Evolutionary conservation across 768 basidiomycete species (phyloP).

Genomic region (Hericium alpestre): DNA sequence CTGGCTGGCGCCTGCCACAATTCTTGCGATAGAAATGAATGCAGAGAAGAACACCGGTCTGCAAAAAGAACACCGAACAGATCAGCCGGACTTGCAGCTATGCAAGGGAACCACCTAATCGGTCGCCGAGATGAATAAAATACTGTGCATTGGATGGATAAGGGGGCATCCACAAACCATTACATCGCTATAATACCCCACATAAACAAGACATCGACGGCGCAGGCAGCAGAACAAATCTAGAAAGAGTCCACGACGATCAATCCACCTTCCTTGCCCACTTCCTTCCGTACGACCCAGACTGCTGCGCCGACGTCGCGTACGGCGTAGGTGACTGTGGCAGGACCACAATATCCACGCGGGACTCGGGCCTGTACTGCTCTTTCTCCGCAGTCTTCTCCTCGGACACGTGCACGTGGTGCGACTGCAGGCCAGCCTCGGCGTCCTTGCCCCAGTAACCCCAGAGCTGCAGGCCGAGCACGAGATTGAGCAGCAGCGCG

Average conservation of each 20-base stretch:
- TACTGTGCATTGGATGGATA: too few species aligned
- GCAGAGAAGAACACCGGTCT: too few species aligned
- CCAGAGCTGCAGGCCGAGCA: constrained; percentile 81
- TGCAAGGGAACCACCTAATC: too few species aligned
- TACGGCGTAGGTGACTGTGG: constrained; percentile 29
- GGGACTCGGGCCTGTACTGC: constrained; percentile 11
- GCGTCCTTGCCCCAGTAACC: constrained; percentile 64
- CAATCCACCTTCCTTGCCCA: constrained; percentile 72
- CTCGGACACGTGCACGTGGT: constrained; percentile 14
- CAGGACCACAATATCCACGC: constrained; percentile 34
- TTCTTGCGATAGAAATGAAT: too few species aligned
- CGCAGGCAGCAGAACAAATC: background rate
- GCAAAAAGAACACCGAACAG: too few species aligned
- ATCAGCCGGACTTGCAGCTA: too few species aligned
- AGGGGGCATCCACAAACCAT: background rate
- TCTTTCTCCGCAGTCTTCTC: constrained; percentile 9
- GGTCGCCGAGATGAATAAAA: too few species aligned
- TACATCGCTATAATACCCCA: background rate
- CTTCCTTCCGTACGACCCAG: constrained; percentile 38
- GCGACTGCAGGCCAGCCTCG: constrained; percentile 10
- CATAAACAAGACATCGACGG: background rate
- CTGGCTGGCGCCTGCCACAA: too few species aligned
- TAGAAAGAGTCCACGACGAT: background rate
- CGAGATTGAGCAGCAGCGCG: constrained; percentile 69
- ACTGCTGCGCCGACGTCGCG: constrained; percentile 26